Conservation (phyloP, 805 yeast species). For the Yarrowia porcina region DNA sequence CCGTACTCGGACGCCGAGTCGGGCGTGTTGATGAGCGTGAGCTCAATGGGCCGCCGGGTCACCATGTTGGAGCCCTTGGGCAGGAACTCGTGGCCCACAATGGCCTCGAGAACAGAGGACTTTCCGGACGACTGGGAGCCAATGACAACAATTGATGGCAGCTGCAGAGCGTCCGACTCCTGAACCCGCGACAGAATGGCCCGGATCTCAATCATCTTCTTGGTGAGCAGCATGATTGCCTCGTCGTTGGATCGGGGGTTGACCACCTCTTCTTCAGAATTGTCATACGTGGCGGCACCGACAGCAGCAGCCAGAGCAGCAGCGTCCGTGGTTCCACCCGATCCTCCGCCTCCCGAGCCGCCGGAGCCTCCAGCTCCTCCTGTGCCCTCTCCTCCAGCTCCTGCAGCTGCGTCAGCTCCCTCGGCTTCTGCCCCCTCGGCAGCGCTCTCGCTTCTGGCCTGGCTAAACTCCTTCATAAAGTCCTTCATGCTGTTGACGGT, state of each 20-base stretch:
- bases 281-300: constrained; percentile 43
- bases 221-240: constrained; percentile 83
- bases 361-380: background rate
- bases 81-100: constrained; percentile 95
- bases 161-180: constrained; percentile 67
- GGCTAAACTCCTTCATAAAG: constrained; percentile 1
- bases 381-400: constrained; percentile 32
- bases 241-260: constrained; percentile 53
- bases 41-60: constrained; percentile 93
- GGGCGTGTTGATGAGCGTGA: constrained; percentile 88
- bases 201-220: constrained; percentile 96
- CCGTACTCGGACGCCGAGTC: constrained; percentile 77
- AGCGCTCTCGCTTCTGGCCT: background rate
- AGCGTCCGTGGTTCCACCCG: constrained; percentile 42
- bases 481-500: background rate
- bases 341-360: background rate
- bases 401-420: constrained; percentile 30
- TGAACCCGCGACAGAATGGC: constrained; percentile 72
- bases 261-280: constrained; percentile 35
- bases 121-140: constrained; percentile 98
- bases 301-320: constrained; percentile 60
- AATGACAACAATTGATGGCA: constrained; percentile 93
- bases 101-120: constrained; percentile 90
- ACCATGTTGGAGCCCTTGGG: constrained; percentile 99
- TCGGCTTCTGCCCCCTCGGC: background rate